Evolutionary conservation across 345 rosid species (phyloP), one percentile per base, ranked within the genome.

Genomic region (Boechera stricta): DNA sequence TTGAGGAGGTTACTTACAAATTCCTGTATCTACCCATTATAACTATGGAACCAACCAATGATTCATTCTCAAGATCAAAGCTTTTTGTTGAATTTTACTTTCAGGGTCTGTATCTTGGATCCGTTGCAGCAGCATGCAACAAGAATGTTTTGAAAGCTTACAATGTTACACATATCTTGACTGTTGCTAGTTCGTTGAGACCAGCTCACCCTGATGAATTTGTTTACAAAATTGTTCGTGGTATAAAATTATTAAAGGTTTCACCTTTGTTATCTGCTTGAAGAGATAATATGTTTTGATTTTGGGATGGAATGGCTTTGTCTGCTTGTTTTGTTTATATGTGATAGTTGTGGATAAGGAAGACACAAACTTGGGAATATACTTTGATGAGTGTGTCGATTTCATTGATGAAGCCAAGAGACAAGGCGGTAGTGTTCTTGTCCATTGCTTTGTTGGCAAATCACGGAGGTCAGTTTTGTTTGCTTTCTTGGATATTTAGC

Each of bases 361-460:
- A 77, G 87, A 89, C 48, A 85, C 91, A 16, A 71, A 88, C 76
- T 71, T 92, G 68, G 80, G 62, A 35, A 83, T 71, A 64, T 80
- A 85, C 80, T 92, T 92, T 51, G 87, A 87, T 59, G 94, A 89
- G 64, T 89, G 94, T 79, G 67, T 84, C 56, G 42, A 78, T 39
- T 92, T 92, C 79, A 89, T 92, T 68, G 88, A 92, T 67, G 85
- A 85, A 64, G 91, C 96, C 10, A 90, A 77, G 66, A 75, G 44
- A 70, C 78, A 32, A 24, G 77, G 73, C 15, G 83, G 86, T 47
- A 76, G 79, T 52, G 84, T 85, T 56, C 82, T 85, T 69, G 87
- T 85, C 5, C 86, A 82, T 54, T 85, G 87, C 81, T 77, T 80
- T 8, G 21, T 65, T 68, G 87, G 87, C 38, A 80, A 74, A 63